Evolutionary conservation across 331 rosid species (phyloP).

Genomic region (Phaseolus coccineus): DNA sequence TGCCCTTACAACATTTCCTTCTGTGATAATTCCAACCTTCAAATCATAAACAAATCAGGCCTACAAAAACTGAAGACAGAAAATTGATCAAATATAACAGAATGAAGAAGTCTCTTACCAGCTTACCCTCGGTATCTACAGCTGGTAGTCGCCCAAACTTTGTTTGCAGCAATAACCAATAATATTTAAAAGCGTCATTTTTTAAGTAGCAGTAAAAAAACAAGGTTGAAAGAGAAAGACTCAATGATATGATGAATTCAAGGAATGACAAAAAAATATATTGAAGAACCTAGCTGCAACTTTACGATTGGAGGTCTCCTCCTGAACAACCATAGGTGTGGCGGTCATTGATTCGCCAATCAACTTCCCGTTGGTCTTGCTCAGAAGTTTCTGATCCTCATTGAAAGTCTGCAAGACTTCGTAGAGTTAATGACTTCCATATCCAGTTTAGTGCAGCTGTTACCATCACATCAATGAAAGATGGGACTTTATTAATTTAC

Average conservation of each 20-base stretch:
- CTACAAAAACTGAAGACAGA: no score
- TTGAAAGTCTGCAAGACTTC: conserved; percentile 67
- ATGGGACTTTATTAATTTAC: conserved; percentile 6
- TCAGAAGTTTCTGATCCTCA: conserved; percentile 69
- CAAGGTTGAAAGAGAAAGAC: conserved; percentile 9
- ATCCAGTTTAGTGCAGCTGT: neutral
- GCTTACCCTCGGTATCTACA: conserved; percentile 70
- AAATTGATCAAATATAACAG: neutral
- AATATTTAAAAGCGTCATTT: neutral
- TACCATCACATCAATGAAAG: neutral
- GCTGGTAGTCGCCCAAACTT: conserved; percentile 81
- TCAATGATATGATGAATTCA: neutral
- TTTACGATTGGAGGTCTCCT: conserved; percentile 70
- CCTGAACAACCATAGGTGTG: conserved; percentile 69
- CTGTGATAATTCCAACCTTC: conserved; percentile 87
- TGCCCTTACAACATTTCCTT: conserved; percentile 94
- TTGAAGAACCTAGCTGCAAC: conserved; percentile 67
- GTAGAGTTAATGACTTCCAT: neutral
- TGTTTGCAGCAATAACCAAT: conserved; percentile 70
- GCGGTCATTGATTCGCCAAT: conserved; percentile 79
- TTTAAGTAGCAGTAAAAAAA: neutral
- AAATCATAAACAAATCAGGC: conserved; percentile 23
- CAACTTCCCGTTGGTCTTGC: conserved; percentile 73
- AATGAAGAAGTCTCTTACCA: conserved; percentile 56
- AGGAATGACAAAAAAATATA: neutral